Conservation (phyloP, 2,329 filamentous ascomycete genomes). For the Ceratocystis cubensis region DNA sequence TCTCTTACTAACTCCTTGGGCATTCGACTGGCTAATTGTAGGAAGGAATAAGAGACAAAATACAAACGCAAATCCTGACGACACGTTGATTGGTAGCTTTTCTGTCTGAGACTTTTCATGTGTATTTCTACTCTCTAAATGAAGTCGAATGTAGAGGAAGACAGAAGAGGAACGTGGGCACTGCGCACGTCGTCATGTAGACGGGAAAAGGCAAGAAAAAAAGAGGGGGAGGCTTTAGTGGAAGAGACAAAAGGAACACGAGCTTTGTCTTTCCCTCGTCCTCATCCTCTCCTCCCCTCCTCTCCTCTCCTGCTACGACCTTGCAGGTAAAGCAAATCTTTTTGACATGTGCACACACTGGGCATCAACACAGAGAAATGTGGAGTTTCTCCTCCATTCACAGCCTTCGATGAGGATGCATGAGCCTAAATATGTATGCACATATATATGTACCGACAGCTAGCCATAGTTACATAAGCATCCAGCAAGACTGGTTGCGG, state of each 20-base stretch:
- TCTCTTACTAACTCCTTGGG: too few relatives aligned
- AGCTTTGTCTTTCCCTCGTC: background rate
- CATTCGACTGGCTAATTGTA: background rate
- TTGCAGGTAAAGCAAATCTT: conserved; percentile 1
- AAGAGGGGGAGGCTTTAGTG: background rate
- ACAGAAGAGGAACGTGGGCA: background rate
- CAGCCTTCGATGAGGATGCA: too few relatives aligned
- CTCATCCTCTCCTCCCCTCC: background rate
- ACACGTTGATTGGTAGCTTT: background rate
- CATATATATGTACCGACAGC: too few relatives aligned
- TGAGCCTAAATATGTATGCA: too few relatives aligned
- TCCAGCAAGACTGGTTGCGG: too few relatives aligned
- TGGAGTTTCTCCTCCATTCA: conserved; percentile 2
- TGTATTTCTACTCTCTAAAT: too few relatives aligned
- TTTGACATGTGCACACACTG: conserved; percentile 7
- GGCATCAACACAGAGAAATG: conserved; percentile 9
- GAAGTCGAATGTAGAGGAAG: background rate
- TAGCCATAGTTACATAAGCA: background rate
- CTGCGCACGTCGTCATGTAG: too few relatives aligned
- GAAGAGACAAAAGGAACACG: background rate
- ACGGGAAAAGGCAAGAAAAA: background rate
- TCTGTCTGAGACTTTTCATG: too few relatives aligned
- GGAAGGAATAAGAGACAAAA: background rate
- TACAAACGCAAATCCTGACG: background rate
- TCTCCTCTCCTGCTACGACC: background rate